Percentiles rank a stretch among this genome's conserved stretches.
These are phyloP conservation scores for Biscogniauxia mediterranea DNA, from an alignment of 2,329 filamentous ascomycete genomes.

Conservation along the genomic window DNA sequence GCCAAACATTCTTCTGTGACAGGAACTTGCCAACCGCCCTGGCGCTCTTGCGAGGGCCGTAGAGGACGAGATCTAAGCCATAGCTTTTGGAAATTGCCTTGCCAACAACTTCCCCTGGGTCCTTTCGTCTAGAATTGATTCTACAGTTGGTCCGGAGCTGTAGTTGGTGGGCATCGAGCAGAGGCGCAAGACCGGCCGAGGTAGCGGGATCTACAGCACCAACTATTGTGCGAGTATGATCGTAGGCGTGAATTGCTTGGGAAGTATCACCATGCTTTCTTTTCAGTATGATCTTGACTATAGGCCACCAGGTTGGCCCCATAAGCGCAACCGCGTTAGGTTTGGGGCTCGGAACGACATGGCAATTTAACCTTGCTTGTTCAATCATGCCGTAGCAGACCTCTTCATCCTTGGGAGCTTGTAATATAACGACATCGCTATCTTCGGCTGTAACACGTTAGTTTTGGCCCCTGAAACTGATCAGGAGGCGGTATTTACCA, in stretches of 20 bases:
- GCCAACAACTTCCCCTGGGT: slow-evolving; percentile 63
- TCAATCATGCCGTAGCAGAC: slow-evolving; percentile 81
- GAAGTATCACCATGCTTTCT: slow-evolving; percentile 54
- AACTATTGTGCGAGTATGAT: slow-evolving; percentile 69
- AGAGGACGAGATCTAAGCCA: slow-evolving; percentile 71
- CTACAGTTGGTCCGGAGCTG: slow-evolving; percentile 70
- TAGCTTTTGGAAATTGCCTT: slow-evolving; percentile 59
- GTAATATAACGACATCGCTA: slow-evolving; percentile 56
- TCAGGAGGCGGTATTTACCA: slow-evolving; percentile 43
- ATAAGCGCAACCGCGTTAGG: slow-evolving; percentile 60
- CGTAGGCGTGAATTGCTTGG: slow-evolving; percentile 68
- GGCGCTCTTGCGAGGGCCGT: slow-evolving; percentile 68
- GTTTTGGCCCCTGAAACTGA: slow-evolving; percentile 1
- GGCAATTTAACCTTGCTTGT: slow-evolving; percentile 63
- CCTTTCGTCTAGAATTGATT: slow-evolving; percentile 65
- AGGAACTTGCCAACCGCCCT: slow-evolving; percentile 67
- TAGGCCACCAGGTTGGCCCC: slow-evolving; percentile 62
- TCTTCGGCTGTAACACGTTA: slow-evolving; percentile 43
- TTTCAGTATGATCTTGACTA: slow-evolving; percentile 70
- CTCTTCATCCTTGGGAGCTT: slow-evolving; percentile 63
- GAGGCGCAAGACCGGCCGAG: slow-evolving; percentile 64
- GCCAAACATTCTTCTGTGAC: slow-evolving; percentile 62
- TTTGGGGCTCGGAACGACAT: slow-evolving; percentile 66
- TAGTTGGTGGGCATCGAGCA: slow-evolving; percentile 66
- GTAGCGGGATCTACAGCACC: slow-evolving; percentile 71